phyloP scores from a whole-genome alignment of 2,329 filamentous ascomycete genomes.

The Calonectria multiphialidica region DNA sequence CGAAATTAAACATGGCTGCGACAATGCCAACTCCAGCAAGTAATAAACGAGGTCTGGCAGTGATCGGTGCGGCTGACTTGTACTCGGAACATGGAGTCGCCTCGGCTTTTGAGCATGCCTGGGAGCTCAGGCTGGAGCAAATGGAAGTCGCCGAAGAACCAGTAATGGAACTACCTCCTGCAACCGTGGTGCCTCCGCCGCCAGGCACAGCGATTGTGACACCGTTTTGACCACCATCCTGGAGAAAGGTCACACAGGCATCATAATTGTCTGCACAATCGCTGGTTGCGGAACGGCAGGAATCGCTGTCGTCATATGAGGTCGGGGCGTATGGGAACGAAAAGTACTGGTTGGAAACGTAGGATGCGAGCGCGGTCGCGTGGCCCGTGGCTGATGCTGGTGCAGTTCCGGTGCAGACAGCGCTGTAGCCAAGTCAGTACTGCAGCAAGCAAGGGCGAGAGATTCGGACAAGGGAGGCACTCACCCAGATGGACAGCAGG shows the following conservation, averaged over 20 bases:
- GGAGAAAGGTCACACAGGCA: conserved; percentile 64
- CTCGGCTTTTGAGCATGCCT: conserved; percentile 62
- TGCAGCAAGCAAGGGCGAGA: not conserved
- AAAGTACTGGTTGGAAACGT: conserved; percentile 69
- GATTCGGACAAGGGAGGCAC: conserved; percentile 31
- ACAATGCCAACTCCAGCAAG: conserved; percentile 22
- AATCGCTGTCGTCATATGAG: conserved; percentile 61
- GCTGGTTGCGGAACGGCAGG: conserved; percentile 64
- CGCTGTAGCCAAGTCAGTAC: conserved; percentile 51
- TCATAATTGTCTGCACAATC: conserved; percentile 67
- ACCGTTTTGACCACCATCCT: conserved; percentile 55
- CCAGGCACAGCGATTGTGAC: conserved; percentile 70
- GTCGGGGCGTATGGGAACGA: conserved; percentile 70
- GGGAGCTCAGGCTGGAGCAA: conserved; percentile 66
- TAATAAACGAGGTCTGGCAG: conserved; percentile 22
- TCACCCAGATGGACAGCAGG: conserved; percentile 67
- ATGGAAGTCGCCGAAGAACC: conserved; percentile 63
- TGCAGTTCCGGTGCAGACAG: conserved; percentile 69
- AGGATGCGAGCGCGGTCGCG: conserved; percentile 58
- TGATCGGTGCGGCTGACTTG: conserved; percentile 31
- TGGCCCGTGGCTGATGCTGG: conserved; percentile 52
- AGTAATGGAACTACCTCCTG: conserved; percentile 53
- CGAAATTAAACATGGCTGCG: not conserved
- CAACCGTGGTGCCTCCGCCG: conserved; percentile 65
- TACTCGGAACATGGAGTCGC: conserved; percentile 53